Evolutionary conservation across 2,329 filamentous ascomycete genomes (phyloP).

Genomic region (Ophiostoma sp.): DNA sequence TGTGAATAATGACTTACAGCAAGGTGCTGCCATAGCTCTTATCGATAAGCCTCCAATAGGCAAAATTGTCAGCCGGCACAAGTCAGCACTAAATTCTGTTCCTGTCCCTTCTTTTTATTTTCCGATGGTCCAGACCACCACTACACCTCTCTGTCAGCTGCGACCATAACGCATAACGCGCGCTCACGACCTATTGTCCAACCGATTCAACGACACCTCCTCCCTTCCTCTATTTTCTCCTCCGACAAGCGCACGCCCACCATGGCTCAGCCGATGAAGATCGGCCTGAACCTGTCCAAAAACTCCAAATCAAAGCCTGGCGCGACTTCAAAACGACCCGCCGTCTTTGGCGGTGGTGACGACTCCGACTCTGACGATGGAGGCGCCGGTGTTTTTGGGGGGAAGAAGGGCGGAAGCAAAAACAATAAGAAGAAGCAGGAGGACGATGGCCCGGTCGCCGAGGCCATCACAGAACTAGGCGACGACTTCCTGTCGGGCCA

Average conservation of each 20-base stretch:
- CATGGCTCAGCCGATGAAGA: conserved; percentile 25
- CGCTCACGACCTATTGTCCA: not conserved
- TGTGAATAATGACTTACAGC: not conserved
- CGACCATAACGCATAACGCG: conserved; percentile 1
- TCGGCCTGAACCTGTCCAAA: conserved; percentile 34
- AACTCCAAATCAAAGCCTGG: conserved; percentile 57
- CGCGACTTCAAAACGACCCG: conserved; percentile 51
- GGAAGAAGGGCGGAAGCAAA: not conserved
- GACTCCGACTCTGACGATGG: conserved; percentile 49
- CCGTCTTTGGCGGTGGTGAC: conserved; percentile 61
- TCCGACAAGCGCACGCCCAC: not conserved
- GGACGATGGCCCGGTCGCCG: conserved; percentile 42
- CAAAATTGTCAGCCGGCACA: not conserved
- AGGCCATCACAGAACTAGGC: conserved; percentile 61
- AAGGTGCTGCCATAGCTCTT: conserved; percentile 10
- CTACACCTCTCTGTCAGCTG: not conserved
- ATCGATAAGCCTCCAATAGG: conserved; percentile 16
- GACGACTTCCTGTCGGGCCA: conserved; percentile 48
- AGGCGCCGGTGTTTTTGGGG: conserved; percentile 22
- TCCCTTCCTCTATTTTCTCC: no score
- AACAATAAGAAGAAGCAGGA: conserved; percentile 23
- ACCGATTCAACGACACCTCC: not conserved
- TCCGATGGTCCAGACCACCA: not conserved
- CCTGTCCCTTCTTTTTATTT: not conserved
- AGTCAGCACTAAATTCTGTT: not conserved